Evolutionary conservation across 1,139 yeast species (phyloP).

Genomic region (Diutina scorzettiae): DNA sequence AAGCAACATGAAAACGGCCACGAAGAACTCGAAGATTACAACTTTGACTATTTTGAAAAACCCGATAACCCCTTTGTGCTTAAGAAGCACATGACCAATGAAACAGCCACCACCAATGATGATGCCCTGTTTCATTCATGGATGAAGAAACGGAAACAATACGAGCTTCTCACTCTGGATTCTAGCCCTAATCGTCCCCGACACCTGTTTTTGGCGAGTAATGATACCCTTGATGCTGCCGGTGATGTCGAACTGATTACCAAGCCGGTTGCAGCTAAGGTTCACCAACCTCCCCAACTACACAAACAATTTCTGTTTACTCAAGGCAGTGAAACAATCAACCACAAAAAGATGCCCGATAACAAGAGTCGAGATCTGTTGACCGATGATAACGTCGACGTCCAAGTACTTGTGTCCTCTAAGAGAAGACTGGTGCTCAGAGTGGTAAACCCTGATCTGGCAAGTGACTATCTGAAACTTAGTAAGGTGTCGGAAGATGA

Average conservation of each 20-base stretch:
- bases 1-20: slow-evolving; percentile 14
- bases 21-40: slow-evolving; percentile 24
- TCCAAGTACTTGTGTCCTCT: slow-evolving; percentile 65
- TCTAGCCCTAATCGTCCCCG: slow-evolving; percentile 8
- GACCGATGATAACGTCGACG: slow-evolving; percentile 43
- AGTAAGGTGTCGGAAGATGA: neutral
- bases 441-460: slow-evolving; percentile 49
- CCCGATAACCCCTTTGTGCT: slow-evolving; percentile 7
- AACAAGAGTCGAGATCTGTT: neutral
- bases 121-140: slow-evolving; percentile 31
- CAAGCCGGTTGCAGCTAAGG: neutral
- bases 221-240: slow-evolving; percentile 14
- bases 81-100: slow-evolving; percentile 7
- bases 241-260: neutral
- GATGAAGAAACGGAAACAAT: slow-evolving; percentile 39
- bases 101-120: slow-evolving; percentile 23
- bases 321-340: neutral
- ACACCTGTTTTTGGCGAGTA: slow-evolving; percentile 20
- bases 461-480: neutral
- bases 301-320: neutral
- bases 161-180: slow-evolving; percentile 15
- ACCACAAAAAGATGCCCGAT: neutral
- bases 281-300: neutral
- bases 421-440: slow-evolving; percentile 50
- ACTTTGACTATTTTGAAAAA: slow-evolving; percentile 18